Conservation (phyloP, 148 eudicot species). For the Cornus suecica region DNA sequence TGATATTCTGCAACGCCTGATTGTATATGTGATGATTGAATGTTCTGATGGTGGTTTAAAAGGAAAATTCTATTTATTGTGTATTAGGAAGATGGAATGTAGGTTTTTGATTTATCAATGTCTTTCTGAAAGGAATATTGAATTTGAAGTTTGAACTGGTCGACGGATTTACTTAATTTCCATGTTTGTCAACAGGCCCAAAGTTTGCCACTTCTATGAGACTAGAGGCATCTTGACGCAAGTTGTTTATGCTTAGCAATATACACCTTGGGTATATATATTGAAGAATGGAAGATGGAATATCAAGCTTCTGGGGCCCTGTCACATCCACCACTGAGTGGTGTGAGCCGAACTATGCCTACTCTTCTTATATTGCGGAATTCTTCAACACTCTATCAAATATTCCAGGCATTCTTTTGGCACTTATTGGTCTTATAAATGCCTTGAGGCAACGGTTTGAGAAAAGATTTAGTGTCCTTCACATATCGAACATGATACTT, state of each 20-base stretch:
- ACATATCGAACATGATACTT: slow-evolving; percentile 75
- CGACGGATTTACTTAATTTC: not conserved
- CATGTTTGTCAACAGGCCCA: not conserved
- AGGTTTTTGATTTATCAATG: not conserved
- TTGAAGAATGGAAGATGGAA: slow-evolving; percentile 53
- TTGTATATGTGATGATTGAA: too few relatives aligned
- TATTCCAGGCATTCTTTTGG: slow-evolving; percentile 69
- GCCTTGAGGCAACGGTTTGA: slow-evolving; percentile 79
- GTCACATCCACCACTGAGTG: slow-evolving; percentile 83
- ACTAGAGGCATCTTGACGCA: not conserved
- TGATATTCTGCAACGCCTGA: too few relatives aligned
- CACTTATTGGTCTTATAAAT: slow-evolving; percentile 70
- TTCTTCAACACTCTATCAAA: slow-evolving; percentile 79
- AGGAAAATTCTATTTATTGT: too few relatives aligned
- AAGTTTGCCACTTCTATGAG: not conserved
- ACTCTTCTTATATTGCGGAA: slow-evolving; percentile 79
- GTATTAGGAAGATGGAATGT: too few relatives aligned
- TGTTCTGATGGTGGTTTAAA: too few relatives aligned
- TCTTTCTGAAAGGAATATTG: not conserved
- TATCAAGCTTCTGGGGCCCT: slow-evolving; percentile 90
- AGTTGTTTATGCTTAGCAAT: not conserved
- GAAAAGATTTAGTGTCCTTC: slow-evolving; percentile 80
- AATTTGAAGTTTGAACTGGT: not conserved
- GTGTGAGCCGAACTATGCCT: slow-evolving; percentile 74
- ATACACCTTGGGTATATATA: not conserved